A percentile compares a stretch with the other conserved stretches of the same genome.
Evolutionary conservation across 345 rosid genomes (phyloP).

Genomic region (Bretschneidera sinensis): DNA sequence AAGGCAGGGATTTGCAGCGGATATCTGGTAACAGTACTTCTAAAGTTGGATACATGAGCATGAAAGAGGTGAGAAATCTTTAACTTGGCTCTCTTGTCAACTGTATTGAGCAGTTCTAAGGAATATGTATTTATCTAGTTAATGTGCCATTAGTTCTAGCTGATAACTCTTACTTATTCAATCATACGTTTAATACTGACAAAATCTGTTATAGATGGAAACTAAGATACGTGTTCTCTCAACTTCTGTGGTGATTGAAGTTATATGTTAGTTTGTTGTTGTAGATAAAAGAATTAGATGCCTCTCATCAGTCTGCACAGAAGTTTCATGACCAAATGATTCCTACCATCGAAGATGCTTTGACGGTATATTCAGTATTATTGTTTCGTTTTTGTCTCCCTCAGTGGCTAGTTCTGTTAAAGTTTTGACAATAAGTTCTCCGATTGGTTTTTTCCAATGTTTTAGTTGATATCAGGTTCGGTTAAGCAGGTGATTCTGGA

Average conservation of each 20-base stretch:
- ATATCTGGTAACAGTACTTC: constrained; percentile 65
- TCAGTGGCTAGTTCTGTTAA: constrained; percentile 7
- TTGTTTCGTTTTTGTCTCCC: neutral
- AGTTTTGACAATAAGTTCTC: constrained; percentile 3
- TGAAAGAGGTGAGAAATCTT: constrained; percentile 62
- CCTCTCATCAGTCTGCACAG: constrained; percentile 30
- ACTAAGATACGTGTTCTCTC: neutral
- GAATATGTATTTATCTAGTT: neutral
- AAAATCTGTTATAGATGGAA: neutral
- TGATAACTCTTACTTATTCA: neutral
- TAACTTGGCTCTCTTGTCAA: constrained; percentile 10
- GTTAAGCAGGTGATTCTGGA: constrained; percentile 73
- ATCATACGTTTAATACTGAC: too few relatives aligned
- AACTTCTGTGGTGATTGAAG: constrained; percentile 26
- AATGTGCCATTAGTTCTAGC: neutral
- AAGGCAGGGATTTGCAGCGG: constrained; percentile 95
- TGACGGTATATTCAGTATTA: constrained; percentile 42
- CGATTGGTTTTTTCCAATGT: constrained; percentile 16
- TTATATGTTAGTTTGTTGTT: constrained; percentile 29
- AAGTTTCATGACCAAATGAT: constrained; percentile 38
- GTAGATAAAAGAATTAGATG: constrained; percentile 60
- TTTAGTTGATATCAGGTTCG: constrained; percentile 67
- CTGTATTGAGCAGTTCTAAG: neutral
- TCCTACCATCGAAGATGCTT: constrained; percentile 76
- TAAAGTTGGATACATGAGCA: constrained; percentile 66